Conservation (phyloP, 2,329 filamentous ascomycete genomes). For the Tetracladium maxilliforme region DNA sequence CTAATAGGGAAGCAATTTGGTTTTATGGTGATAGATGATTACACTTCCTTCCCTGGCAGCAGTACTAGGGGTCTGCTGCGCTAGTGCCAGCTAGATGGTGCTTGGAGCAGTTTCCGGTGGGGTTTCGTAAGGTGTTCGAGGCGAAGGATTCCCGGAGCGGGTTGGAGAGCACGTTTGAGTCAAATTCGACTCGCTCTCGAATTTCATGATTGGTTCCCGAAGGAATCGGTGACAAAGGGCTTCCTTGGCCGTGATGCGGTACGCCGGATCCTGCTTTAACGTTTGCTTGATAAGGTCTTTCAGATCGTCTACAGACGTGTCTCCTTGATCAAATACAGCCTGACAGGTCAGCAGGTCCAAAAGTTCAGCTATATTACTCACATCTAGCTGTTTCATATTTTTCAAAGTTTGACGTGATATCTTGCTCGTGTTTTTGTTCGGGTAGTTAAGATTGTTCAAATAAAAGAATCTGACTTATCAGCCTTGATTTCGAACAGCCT, state of each 20-base stretch:
- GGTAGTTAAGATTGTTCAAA: slow-evolving; percentile 49
- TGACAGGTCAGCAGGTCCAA: slow-evolving; percentile 7
- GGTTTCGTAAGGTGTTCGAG: too few relatives aligned
- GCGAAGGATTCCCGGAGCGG: too few relatives aligned
- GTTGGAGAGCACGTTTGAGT: too few relatives aligned
- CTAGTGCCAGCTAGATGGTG: too few relatives aligned
- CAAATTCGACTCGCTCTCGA: too few relatives aligned
- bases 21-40: too few relatives aligned
- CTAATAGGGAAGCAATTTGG: too few relatives aligned
- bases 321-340: slow-evolving; percentile 45
- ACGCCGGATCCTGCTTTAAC: slow-evolving; percentile 51
- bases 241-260: slow-evolving; percentile 52
- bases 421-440: slow-evolving; percentile 44
- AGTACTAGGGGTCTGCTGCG: too few relatives aligned
- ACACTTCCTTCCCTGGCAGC: too few relatives aligned
- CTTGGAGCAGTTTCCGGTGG: too few relatives aligned
- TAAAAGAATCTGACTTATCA: slow-evolving; percentile 44
- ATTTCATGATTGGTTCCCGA: too few relatives aligned
- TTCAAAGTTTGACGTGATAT: slow-evolving; percentile 53
- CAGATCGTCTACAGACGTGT: slow-evolving; percentile 44
- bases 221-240: slow-evolving; percentile 53
- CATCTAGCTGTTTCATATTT: slow-evolving; percentile 54
- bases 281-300: slow-evolving; percentile 50
- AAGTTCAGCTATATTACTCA: slow-evolving; percentile 20
- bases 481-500: slow-evolving; percentile 1